Evolutionary conservation across 306 rosid species (phyloP), one percentile per base, ranked within the genome.

Genomic region (Carpinus fangiana): DNA sequence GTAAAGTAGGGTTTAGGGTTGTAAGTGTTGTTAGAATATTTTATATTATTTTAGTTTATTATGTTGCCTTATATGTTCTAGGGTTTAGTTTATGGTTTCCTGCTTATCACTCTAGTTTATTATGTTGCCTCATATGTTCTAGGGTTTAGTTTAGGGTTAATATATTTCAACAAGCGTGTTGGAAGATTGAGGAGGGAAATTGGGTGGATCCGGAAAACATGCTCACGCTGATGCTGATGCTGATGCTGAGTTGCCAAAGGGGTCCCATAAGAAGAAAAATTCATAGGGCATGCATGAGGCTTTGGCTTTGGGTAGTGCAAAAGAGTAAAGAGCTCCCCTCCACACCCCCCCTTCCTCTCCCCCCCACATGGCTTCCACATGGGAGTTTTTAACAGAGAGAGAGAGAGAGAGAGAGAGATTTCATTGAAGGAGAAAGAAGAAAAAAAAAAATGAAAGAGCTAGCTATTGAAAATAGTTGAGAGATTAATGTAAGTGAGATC

Each of bases 141-240:
- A n/a, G n/a, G n/a, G n/a, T n/a, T n/a, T n/a, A n/a, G n/a, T n/a
- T n/a, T n/a, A n/a, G n/a, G n/a, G n/a, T n/a, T n/a, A n/a, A n/a
- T n/a, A n/a, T n/a, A n/a, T n/a, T n/a, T n/a, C n/a, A n/a, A n/a
- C n/a, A n/a, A n/a, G n/a, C n/a, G n/a, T 12, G 23, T 14, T 47
- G 59, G 34, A 20, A 21, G 45, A 41, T 11, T 34, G 66, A 73
- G 73, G 77, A 76, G 59, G 77, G 64, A 79, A 81, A 74, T 79
- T 87, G 87, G 93, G 92, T 80, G 83, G 92, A 87, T 93, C 97
- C 96, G 88, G 72, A 86, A 89, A 93, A 93, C 90, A 83, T 87
- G 93, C 52, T 65, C 90, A 83, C 86, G 93, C 52, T 65, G 76
- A 79, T 41, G 45, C 43, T 36, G 5, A 36, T 36, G 5, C 5